Evolutionary conservation across 2,329 filamentous ascomycete genomes (phyloP), one percentile per base, ranked within the genome.

Genomic region (Colletotrichum neosansevieriae): DNA sequence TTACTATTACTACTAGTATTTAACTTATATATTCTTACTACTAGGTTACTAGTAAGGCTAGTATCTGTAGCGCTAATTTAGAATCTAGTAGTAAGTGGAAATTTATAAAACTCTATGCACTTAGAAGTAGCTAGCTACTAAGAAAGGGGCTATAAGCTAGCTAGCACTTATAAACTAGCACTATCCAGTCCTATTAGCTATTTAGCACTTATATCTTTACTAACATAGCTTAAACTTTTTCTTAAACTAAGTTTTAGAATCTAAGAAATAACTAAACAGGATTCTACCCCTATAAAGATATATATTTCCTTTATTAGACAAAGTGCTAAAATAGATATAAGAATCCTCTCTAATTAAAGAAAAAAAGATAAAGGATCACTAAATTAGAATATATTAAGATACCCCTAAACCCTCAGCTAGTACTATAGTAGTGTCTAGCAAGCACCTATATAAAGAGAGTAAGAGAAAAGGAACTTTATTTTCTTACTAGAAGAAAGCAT

Each of bases 401-500:
- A 15, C 40, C 40, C 40, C 40, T 10, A 44, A 44, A 44, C 40
- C 40, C 40, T 44, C 40, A 44, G 9, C 6, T 7, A 17, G 40
- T 44, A 44, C 40, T 15, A 2, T 15, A n/a, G 40, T 15, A 15
- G 13, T 44, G 40, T 10, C 40, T 15, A 44, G 40, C 38, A 6
- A 29, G 6, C 7, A 2, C 29, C 42, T 58, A 34, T 40, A 9
- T 15, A 58, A 45, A 21, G 40, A 58, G 38, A 58, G 40, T 24
- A 58, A 58, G 13, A 29, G 24, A 45, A 45, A 32, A 9, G 54
- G 38, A 12, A 58, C 40, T 5, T 17, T 58, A 15, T 58, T 58
- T 15, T 58, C 40, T 2, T 4, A 58, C 4, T 24, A 24, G 5
- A 58, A 45, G 13, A 45, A 44, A 13, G 38, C 54, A 3, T 19